These are phyloP conservation scores for Pseudogymnoascus sp. DNA, from an alignment of 2,329 filamentous ascomycete species.

Conservation along the genomic window DNA sequence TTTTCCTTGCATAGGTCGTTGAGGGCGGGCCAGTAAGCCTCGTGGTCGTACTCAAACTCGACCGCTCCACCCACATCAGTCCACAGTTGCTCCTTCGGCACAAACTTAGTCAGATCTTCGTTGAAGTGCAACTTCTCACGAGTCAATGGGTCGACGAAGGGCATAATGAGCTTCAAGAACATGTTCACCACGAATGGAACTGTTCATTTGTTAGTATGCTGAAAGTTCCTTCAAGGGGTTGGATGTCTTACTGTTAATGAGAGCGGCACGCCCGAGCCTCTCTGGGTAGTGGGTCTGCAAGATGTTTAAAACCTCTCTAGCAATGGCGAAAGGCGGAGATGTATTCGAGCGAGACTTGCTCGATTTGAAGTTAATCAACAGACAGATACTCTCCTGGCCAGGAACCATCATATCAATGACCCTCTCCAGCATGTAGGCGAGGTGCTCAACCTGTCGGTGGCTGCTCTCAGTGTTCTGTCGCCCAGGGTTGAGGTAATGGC, in stretches of 20 bases:
- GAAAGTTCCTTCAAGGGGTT: neutral
- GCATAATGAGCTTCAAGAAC: conserved; percentile 93
- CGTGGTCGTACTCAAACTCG: conserved; percentile 87
- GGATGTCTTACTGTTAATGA: conserved; percentile 65
- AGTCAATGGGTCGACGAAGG: conserved; percentile 93
- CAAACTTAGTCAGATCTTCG: conserved; percentile 75
- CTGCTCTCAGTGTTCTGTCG: conserved; percentile 86
- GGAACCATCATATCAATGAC: conserved; percentile 80
- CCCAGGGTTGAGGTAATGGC: conserved; percentile 81
- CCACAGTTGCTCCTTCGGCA: conserved; percentile 77
- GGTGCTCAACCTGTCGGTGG: conserved; percentile 81
- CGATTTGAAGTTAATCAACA: conserved; percentile 87
- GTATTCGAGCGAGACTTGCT: conserved; percentile 66
- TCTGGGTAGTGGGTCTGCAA: conserved; percentile 95
- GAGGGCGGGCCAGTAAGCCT: conserved; percentile 80
- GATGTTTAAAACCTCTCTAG: conserved; percentile 78
- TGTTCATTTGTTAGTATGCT: conserved; percentile 30
- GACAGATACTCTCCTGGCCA: conserved; percentile 74
- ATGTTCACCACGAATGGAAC: conserved; percentile 85
- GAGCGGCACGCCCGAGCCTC: conserved; percentile 75
- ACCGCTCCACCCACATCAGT: conserved; percentile 65
- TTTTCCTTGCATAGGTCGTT: conserved; percentile 60
- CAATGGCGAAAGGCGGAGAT: conserved; percentile 63
- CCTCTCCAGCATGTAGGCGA: conserved; percentile 93
- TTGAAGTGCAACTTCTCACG: conserved; percentile 96